These are phyloP conservation scores for Fusarium robinianum DNA, from an alignment of 2,329 filamentous ascomycete species.

Conservation along the genomic window DNA sequence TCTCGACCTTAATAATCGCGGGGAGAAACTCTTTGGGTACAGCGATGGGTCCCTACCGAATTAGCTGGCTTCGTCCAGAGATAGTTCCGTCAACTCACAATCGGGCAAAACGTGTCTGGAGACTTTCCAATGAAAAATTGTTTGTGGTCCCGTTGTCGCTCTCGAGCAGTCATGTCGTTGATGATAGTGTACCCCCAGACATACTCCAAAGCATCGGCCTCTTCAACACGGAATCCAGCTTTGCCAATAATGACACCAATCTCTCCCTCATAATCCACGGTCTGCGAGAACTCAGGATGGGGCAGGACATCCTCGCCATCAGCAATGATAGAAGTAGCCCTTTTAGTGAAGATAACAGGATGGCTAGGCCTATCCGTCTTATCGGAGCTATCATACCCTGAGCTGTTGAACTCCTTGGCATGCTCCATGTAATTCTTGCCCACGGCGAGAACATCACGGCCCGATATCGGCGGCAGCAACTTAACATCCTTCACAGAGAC, in stretches of 20 bases:
- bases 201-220: constrained; percentile 52
- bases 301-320: constrained; percentile 51
- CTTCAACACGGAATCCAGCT: constrained; percentile 47
- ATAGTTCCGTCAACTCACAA: constrained; percentile 49
- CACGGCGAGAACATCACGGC: constrained; percentile 58
- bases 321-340: constrained; percentile 57
- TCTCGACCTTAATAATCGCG: constrained; percentile 46
- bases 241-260: constrained; percentile 61
- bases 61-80: not conserved
- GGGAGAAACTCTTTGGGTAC: constrained; percentile 52
- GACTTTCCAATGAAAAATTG: constrained; percentile 65
- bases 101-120: constrained; percentile 59
- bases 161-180: constrained; percentile 57
- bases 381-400: constrained; percentile 58
- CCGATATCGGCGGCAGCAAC: constrained; percentile 52
- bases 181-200: constrained; percentile 63
- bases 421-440: constrained; percentile 63
- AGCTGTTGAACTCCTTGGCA: constrained; percentile 60
- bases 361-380: constrained; percentile 57
- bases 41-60: constrained; percentile 52
- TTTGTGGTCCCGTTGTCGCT: constrained; percentile 59
- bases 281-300: constrained; percentile 53
- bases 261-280: constrained; percentile 60
- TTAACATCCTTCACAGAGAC: constrained; percentile 42
- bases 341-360: constrained; percentile 61